Evolutionary conservation across 2,329 filamentous ascomycete genomes (phyloP), one percentile per base, ranked within the genome.

Genomic region (Westerdykella ornata): DNA sequence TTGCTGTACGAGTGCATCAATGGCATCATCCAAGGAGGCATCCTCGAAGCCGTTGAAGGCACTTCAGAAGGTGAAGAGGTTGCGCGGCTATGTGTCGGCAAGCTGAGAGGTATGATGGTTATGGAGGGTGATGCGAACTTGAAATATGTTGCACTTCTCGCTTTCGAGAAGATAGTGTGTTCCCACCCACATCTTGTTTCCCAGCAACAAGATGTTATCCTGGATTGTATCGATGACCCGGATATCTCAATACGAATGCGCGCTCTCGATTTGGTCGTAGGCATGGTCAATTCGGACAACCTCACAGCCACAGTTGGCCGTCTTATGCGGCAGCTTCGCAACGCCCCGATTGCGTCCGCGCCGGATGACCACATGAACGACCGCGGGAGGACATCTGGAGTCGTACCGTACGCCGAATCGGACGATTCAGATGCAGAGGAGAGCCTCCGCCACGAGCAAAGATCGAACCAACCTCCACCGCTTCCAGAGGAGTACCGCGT

Each of bases 1-100:
- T 69, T 98, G 19, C 71, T 97, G 5, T 98, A 98, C 56, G 92
- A 98, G 68, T 98, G 92, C 61, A 96, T 98, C 67, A 96, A 94
- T 63, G 92, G 92, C 17, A 94, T 98, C 48, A 95, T 98, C 44
- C 89, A 96, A 63, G 92, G 92, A 19, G 92, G 92, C 0, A 95
- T 98, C 43, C 72, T 98, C 37, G 86, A 88, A 22, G 86, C 83
- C 34, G 81, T 82, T 19, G 87, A 89, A 49, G 85, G 87, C 39
- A 80, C 82, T 15, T 76, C 82, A 26, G 89, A 90, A 41, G 84
- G 85, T 30, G 89, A 97, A 52, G 89, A 96, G 64, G 88, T 98
- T 58, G 92, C 92, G 5, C 82, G 82, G 19, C 74, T 98, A 4
- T 98, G 92, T 63, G 89, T 97, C 18, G 86, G 80, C 46, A 98